Base-by-base conservation (phyloP, 805 yeast species). In the Candida parachauliodes region DNA sequence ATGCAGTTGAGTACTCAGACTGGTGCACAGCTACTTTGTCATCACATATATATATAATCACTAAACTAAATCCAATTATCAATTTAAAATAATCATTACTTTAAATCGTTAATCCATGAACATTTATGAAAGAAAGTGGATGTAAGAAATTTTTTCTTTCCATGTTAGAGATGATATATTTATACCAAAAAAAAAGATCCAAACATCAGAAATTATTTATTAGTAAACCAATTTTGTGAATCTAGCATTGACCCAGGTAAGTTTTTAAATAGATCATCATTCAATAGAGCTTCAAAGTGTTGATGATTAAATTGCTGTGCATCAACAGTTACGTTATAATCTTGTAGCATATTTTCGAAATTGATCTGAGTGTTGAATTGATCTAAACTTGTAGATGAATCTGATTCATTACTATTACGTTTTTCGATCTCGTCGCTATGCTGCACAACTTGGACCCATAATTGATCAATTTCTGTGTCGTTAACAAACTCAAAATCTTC, bases 11-110 rank as follows among this genome's bases (percentile, higher is more conserved):
- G 70, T 65, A 62, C 66, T 68, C 73, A 65, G 73, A 67, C 72
- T 68, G 73, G 73, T 68, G 73, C 73, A 68, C 73, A 68, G 73
- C 73, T 27, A 68, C 60, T 55, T 62, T 63, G 70, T 68, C 71
- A 50, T 68, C 73, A 62, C 56, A 18, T 29, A 18, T 29, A 18
- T 8, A 7, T 27, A 27, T 27, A 27, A 27, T 27, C 7, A 18
- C 14, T 11, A 14, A 26, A 8, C 28, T 28, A 19, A 29, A 29
- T 7, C n/a, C 28, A 11, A 26, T 29, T 29, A 29, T 4, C 18
- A n/a, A 18, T 19, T 29, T 18, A 17, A 12, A 29, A 29, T 29
- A 27, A 12, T 12, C 30, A 5, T 27, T 27, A 27, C 30, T 27
- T 16, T 12, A 16, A 12, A 27, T 15, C 30, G 14, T 12, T 15